phyloP scores from a whole-genome alignment of 2,329 filamentous ascomycete genomes.

The Pyrenochaeta sp. region DNA sequence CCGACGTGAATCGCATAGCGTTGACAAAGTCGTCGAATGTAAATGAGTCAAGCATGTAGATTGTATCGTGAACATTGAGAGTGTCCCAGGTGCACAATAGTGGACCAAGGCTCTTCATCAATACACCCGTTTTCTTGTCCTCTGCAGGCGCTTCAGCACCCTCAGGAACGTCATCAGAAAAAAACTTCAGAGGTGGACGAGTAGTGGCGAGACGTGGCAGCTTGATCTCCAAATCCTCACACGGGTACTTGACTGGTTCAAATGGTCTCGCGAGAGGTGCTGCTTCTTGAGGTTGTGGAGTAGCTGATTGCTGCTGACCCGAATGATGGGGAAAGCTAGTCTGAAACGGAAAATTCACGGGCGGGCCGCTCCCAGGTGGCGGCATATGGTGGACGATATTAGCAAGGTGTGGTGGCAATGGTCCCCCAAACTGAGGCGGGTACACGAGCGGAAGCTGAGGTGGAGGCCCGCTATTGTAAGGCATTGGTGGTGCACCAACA shows the following conservation, averaged over 20 bases:
- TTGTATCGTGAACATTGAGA: slow-evolving; percentile 95
- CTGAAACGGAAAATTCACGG: slow-evolving; percentile 36
- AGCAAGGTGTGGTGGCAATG: slow-evolving; percentile 31
- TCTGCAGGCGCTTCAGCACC: slow-evolving; percentile 48
- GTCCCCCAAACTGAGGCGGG: slow-evolving; percentile 1
- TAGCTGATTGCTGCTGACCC: slow-evolving; percentile 46
- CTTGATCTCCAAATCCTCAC: slow-evolving; percentile 87
- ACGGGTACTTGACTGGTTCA: slow-evolving; percentile 86
- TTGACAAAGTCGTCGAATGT: slow-evolving; percentile 97
- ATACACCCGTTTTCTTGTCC: slow-evolving; percentile 63
- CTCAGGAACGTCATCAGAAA: slow-evolving; percentile 68
- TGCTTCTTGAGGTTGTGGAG: slow-evolving; percentile 55
- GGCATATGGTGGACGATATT: slow-evolving; percentile 28
- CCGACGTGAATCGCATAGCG: slow-evolving; percentile 79
- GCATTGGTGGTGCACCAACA: slow-evolving; percentile 5
- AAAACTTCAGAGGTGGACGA: slow-evolving; percentile 79
- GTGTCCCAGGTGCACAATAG: slow-evolving; percentile 95
- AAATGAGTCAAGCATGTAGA: slow-evolving; percentile 94
- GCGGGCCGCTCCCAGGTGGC: slow-evolving; percentile 24
- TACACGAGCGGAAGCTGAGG: neutral
- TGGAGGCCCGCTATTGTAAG: slow-evolving; percentile 12
- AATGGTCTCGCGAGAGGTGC: slow-evolving; percentile 58
- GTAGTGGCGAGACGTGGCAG: slow-evolving; percentile 69
- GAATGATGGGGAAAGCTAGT: slow-evolving; percentile 56
- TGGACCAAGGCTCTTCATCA: slow-evolving; percentile 85